A percentile compares a stretch with the other conserved stretches of the same genome.
Evolutionary conservation across 2,329 filamentous ascomycete genomes (phyloP).

Genomic region (Hirsutella thompsonii): DNA sequence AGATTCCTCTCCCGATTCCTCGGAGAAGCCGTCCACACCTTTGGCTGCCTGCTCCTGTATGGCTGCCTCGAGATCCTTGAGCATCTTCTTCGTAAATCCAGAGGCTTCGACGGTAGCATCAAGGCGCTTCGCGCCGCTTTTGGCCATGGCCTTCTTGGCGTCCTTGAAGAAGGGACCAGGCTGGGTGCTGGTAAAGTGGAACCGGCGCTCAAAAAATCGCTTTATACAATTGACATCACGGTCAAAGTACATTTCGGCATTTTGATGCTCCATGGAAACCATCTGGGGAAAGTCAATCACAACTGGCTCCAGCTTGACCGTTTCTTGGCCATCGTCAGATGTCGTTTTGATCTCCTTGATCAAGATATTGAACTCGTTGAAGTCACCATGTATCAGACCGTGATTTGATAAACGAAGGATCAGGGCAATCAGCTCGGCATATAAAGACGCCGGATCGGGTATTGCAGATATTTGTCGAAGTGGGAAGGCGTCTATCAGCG

Average conservation of each 20-base stretch:
- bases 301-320: constrained; percentile 54
- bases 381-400: constrained; percentile 93
- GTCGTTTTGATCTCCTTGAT: constrained; percentile 57
- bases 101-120: constrained; percentile 86
- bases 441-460: constrained; percentile 72
- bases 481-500: constrained; percentile 81
- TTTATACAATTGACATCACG: constrained; percentile 93
- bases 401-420: constrained; percentile 74
- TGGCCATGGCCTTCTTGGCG: constrained; percentile 60
- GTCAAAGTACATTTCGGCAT: constrained; percentile 96
- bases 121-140: constrained; percentile 53
- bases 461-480: constrained; percentile 78
- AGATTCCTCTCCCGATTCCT: constrained; percentile 4
- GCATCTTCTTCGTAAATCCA: constrained; percentile 94
- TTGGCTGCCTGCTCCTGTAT: constrained; percentile 63
- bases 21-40: constrained; percentile 17
- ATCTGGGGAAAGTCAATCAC: constrained; percentile 98
- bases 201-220: constrained; percentile 80
- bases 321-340: constrained; percentile 26
- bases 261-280: constrained; percentile 85
- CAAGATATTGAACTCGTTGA: constrained; percentile 98
- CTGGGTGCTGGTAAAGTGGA: constrained; percentile 72
- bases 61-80: constrained; percentile 83
- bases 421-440: constrained; percentile 79
- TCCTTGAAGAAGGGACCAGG: constrained; percentile 78